phyloP scores from a whole-genome alignment of 2,329 filamentous ascomycete genomes.

The Xylariaceae sp. region DNA sequence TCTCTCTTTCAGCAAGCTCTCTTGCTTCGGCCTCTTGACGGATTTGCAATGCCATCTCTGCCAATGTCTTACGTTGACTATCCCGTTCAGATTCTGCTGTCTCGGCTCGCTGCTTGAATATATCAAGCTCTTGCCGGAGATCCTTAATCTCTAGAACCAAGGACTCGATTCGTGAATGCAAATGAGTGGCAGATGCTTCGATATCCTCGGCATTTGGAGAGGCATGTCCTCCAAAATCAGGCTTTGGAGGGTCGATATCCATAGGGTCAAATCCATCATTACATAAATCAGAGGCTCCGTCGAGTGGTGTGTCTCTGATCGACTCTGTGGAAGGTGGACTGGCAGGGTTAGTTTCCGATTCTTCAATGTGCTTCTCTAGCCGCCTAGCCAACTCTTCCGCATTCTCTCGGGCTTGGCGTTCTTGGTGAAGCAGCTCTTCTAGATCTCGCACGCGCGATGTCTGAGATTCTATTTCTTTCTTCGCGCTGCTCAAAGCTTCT shows the following conservation, averaged over 20 bases:
- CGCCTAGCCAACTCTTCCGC: conserved; percentile 77
- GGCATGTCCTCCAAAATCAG: conserved; percentile 20
- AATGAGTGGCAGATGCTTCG: conserved; percentile 36
- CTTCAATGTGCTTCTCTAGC: conserved; percentile 62
- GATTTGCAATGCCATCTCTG: conserved; percentile 83
- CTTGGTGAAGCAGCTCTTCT: conserved; percentile 70
- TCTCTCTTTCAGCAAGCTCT: conserved; percentile 41
- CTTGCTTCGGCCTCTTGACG: conserved; percentile 59
- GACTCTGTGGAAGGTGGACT: conserved; percentile 36
- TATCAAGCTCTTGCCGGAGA: conserved; percentile 73
- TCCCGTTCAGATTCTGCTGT: conserved; percentile 73
- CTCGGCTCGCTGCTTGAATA: conserved; percentile 72
- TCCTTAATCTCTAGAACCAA: conserved; percentile 77
- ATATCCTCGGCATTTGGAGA: conserved; percentile 34
- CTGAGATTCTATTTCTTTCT: conserved; percentile 82
- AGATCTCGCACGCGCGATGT: conserved; percentile 72
- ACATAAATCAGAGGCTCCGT: conserved; percentile 44
- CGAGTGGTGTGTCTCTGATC: conserved; percentile 37
- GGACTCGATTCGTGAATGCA: conserved; percentile 67
- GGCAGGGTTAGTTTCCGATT: conserved; percentile 41
- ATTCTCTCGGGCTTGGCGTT: conserved; percentile 73
- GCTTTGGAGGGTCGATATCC: conserved; percentile 20
- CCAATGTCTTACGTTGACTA: conserved; percentile 65
- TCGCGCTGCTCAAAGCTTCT: conserved; percentile 76
- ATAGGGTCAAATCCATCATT: conserved; percentile 29